A percentile compares a stretch with the other conserved stretches of the same genome.
Conservation (phyloP, 768 basidiomycete species). For the Cystofilobasidium capitatum region DNA sequence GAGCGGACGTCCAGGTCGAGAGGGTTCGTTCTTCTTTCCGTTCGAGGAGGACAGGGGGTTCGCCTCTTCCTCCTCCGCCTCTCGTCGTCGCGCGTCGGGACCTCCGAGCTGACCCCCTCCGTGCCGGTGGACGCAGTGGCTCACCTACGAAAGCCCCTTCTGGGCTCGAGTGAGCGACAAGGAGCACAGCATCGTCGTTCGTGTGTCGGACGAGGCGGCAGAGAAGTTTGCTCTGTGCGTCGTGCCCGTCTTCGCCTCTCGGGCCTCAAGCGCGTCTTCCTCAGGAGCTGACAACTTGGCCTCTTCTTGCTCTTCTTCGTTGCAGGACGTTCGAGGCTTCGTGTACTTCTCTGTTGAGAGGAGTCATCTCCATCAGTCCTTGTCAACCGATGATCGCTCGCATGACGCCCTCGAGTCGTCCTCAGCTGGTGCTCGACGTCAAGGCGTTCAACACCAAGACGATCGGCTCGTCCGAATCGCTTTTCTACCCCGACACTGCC, state of each 20-base stretch:
- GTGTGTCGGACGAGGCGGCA: neutral
- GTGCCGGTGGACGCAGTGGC: neutral
- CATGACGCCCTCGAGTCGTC: neutral
- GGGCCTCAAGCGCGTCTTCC: neutral
- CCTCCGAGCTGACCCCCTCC: neutral
- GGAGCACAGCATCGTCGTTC: neutral
- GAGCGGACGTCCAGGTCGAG: neutral
- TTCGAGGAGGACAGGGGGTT: no score
- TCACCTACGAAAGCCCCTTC: slow-evolving; percentile 3
- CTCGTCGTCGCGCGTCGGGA: no score
- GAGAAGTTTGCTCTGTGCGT: neutral
- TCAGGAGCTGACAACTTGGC: neutral
- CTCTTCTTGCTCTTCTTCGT: neutral
- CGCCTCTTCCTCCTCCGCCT: no score
- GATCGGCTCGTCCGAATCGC: neutral
- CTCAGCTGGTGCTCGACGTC: slow-evolving; percentile 1
- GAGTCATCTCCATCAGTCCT: neutral
- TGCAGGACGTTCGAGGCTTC: neutral
- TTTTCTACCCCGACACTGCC: neutral
- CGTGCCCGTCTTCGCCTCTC: neutral
- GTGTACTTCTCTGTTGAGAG: neutral
- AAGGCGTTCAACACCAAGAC: neutral
- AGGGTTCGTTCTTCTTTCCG: no score
- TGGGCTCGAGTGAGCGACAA: neutral
- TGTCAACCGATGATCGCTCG: neutral